Conservation (phyloP, 2,329 filamentous ascomycete genomes). For the Arthrobotrys entomopaga region DNA sequence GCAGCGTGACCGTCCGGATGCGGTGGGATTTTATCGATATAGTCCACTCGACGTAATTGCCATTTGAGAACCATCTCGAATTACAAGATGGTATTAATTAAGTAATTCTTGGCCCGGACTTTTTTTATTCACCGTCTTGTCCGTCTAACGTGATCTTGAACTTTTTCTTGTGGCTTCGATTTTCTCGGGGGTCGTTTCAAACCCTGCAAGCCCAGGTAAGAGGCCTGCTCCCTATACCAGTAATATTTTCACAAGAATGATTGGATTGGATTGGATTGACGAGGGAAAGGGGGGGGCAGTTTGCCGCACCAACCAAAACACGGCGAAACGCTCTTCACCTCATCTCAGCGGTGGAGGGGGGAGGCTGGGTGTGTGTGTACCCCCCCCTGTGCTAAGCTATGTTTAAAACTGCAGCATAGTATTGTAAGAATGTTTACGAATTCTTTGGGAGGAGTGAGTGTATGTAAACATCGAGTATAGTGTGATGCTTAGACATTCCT, state of each 20-base stretch:
- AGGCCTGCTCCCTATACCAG: too few species aligned
- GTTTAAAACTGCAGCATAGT: neutral
- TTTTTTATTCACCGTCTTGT: too few species aligned
- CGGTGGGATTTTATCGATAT: slow-evolving; percentile 1
- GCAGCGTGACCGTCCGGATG: slow-evolving; percentile 32
- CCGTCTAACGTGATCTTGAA: too few species aligned
- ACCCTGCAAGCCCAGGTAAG: slow-evolving; percentile 15
- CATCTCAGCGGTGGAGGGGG: slow-evolving; percentile 30
- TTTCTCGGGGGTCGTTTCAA: slow-evolving; percentile 28
- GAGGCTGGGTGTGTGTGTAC: slow-evolving; percentile 5
- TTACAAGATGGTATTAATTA: too few species aligned
- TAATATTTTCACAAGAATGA: too few species aligned
- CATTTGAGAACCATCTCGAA: too few species aligned
- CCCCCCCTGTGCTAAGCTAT: neutral
- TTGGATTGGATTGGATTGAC: neutral
- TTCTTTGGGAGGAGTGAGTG: slow-evolving; percentile 8
- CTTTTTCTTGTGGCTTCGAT: slow-evolving; percentile 9
- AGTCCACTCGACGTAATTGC: too few species aligned
- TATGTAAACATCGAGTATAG: slow-evolving; percentile 6
- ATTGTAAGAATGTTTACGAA: slow-evolving; percentile 7
- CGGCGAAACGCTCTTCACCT: slow-evolving; percentile 37
- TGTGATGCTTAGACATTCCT: slow-evolving; percentile 1
- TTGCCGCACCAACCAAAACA: slow-evolving; percentile 47
- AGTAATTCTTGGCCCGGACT: too few species aligned
- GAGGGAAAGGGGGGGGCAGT: slow-evolving; percentile 1